These are phyloP conservation scores for Aspergillus haitiensis DNA, from an alignment of 495 filamentous ascomycete species.

Conservation along the genomic window DNA sequence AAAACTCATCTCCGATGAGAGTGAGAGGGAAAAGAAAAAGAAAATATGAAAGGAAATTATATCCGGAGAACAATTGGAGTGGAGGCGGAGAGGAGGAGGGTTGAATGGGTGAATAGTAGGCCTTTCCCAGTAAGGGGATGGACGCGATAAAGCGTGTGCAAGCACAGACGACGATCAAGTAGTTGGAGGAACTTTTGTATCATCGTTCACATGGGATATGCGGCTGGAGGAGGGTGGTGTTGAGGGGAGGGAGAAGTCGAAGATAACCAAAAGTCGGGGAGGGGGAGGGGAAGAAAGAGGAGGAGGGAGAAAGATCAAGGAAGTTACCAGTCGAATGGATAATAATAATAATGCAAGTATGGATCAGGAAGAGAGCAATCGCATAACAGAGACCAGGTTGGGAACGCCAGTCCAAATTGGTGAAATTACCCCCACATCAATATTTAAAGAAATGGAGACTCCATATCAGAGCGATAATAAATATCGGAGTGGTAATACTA, in stretches of 20 bases:
- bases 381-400: neutral
- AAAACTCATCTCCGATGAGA: conserved; percentile 40
- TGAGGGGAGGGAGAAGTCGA: conserved; percentile 5
- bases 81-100: conserved; percentile 17
- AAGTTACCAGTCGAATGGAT: conserved; percentile 7
- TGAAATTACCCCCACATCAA: conserved; percentile 16
- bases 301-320: conserved; percentile 13
- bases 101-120: conserved; percentile 22
- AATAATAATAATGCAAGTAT: conserved; percentile 9
- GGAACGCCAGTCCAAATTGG: conserved; percentile 5
- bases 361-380: conserved; percentile 1
- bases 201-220: conserved; percentile 29
- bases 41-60: conserved; percentile 1
- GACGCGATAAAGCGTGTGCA: conserved; percentile 39
- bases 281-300: conserved; percentile 8
- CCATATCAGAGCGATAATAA: conserved; percentile 1
- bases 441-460: conserved; percentile 3
- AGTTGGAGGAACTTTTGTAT: conserved; percentile 27
- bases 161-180: conserved; percentile 34
- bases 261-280: conserved; percentile 14
- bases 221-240: conserved; percentile 15
- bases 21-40: conserved; percentile 4
- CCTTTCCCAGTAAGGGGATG: conserved; percentile 39
- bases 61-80: conserved; percentile 6
- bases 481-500: neutral